These are phyloP conservation scores for Saccharomycopsis phalli DNA, from an alignment of 1,139 yeast species.

Conservation along the genomic window DNA sequence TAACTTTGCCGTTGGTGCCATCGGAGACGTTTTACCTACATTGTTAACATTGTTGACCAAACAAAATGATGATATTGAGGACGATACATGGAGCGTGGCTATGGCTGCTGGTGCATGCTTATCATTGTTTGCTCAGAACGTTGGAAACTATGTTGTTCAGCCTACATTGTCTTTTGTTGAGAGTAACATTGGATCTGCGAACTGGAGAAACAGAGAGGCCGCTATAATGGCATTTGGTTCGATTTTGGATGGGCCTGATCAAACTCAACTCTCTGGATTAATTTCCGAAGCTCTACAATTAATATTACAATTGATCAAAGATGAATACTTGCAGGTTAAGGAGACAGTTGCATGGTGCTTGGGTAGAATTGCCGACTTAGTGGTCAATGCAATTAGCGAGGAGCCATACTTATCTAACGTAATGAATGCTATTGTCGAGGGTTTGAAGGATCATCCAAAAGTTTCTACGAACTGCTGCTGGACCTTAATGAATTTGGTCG, in stretches of 20 bases:
- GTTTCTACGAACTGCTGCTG: slow-evolving; percentile 95
- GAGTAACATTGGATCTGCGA: slow-evolving; percentile 46
- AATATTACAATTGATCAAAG: slow-evolving; percentile 62
- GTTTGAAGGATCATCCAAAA: slow-evolving; percentile 83
- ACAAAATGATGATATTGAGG: slow-evolving; percentile 83
- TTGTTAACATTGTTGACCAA: slow-evolving; percentile 69
- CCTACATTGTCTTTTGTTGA: slow-evolving; percentile 82
- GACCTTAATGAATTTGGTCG: slow-evolving; percentile 87
- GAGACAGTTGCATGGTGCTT: slow-evolving; percentile 98
- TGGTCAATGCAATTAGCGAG: slow-evolving; percentile 66
- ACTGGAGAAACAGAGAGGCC: slow-evolving; percentile 92
- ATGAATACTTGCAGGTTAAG: slow-evolving; percentile 73
- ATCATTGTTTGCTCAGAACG: slow-evolving; percentile 85
- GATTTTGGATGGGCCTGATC: slow-evolving; percentile 89
- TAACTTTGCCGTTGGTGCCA: slow-evolving; percentile 79
- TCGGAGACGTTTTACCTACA: slow-evolving; percentile 81
- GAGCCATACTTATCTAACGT: slow-evolving; percentile 58
- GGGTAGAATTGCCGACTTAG: slow-evolving; percentile 89
- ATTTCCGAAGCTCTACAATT: slow-evolving; percentile 80
- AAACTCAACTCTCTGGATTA: slow-evolving; percentile 53
- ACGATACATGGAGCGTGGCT: slow-evolving; percentile 95
- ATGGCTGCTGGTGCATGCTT: slow-evolving; percentile 99
- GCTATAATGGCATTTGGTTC: slow-evolving; percentile 99
- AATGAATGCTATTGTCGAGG: slow-evolving; percentile 62
- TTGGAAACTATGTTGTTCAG: slow-evolving; percentile 76